phyloP scores from a whole-genome alignment of 2,329 filamentous ascomycete genomes.

The Alternaria sp. region DNA sequence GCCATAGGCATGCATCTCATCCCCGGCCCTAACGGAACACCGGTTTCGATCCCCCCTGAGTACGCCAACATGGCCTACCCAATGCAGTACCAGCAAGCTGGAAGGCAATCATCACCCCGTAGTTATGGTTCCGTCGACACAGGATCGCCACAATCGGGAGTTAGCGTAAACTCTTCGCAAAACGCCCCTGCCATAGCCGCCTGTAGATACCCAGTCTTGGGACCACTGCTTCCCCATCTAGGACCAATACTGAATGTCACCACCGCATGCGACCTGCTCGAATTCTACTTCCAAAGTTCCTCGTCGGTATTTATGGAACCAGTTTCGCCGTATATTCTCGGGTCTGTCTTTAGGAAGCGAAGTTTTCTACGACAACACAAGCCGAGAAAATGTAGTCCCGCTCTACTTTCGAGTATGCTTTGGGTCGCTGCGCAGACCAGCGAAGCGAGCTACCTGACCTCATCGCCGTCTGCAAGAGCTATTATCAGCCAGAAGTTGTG shows the following conservation, averaged over 20 bases:
- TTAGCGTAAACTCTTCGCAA: conserved; percentile 46
- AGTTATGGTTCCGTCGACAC: conserved; percentile 49
- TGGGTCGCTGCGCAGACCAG: conserved; percentile 94
- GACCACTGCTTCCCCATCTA: conserved; percentile 83
- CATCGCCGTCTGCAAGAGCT: conserved; percentile 79
- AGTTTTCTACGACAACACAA: conserved; percentile 85
- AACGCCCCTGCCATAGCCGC: conserved; percentile 30
- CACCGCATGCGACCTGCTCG: conserved; percentile 86
- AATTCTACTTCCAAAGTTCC: conserved; percentile 89
- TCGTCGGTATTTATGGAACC: conserved; percentile 88
- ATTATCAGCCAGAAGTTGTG: conserved; percentile 88
- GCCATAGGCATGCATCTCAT: conserved; percentile 42
- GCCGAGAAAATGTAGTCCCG: conserved; percentile 82
- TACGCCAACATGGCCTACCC: conserved; percentile 45
- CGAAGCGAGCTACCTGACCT: conserved; percentile 84
- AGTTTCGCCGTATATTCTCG: conserved; percentile 86
- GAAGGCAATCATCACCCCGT: conserved; percentile 43
- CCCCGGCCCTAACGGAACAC: conserved; percentile 35
- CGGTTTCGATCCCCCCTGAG: conserved; percentile 40
- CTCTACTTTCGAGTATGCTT: conserved; percentile 90
- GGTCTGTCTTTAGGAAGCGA: conserved; percentile 86
- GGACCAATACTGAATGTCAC: conserved; percentile 78
- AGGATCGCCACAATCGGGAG: conserved; percentile 47
- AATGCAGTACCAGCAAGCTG: conserved; percentile 39
- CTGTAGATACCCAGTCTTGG: conserved; percentile 80